phyloP scores from a whole-genome alignment of 2,329 filamentous ascomycete species.

The Aschersonia sp. region DNA sequence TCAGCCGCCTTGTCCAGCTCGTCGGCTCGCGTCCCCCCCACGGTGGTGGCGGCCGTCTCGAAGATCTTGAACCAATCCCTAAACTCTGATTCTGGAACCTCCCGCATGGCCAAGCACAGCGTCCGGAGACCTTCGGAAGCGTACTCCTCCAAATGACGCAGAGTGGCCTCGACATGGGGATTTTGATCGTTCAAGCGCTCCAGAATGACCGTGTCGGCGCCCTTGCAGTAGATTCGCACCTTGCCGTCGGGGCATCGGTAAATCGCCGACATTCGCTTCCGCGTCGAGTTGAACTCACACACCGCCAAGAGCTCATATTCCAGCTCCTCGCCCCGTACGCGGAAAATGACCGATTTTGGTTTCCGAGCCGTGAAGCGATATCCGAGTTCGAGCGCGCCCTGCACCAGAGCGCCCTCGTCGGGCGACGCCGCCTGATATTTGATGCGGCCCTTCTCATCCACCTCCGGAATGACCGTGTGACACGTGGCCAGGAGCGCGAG shows the following conservation, averaged over 20 bases:
- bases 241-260: conserved; percentile 94
- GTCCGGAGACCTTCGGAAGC: conserved; percentile 91
- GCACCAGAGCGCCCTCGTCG: conserved; percentile 91
- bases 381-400: conserved; percentile 72
- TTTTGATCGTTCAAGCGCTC: conserved; percentile 77
- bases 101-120: conserved; percentile 86
- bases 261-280: conserved; percentile 96
- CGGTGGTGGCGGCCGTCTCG: conserved; percentile 76
- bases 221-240: conserved; percentile 87
- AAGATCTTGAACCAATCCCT: conserved; percentile 76
- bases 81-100: conserved; percentile 80
- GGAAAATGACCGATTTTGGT: conserved; percentile 74
- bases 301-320: conserved; percentile 90
- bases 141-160: conserved; percentile 96
- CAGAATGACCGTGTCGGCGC: conserved; percentile 92
- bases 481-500: conserved; percentile 76
- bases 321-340: conserved; percentile 53
- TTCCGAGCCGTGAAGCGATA: conserved; percentile 87
- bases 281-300: conserved; percentile 91
- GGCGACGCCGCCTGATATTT: conserved; percentile 97
- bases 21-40: conserved; percentile 82
- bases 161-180: conserved; percentile 73
- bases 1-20: conserved; percentile 96
- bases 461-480: conserved; percentile 93
- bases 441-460: conserved; percentile 66